Percentiles rank a stretch among this genome's conserved stretches.
phyloP scores from a whole-genome alignment of 257 asterid genomes.

The Lycium barbarum region DNA sequence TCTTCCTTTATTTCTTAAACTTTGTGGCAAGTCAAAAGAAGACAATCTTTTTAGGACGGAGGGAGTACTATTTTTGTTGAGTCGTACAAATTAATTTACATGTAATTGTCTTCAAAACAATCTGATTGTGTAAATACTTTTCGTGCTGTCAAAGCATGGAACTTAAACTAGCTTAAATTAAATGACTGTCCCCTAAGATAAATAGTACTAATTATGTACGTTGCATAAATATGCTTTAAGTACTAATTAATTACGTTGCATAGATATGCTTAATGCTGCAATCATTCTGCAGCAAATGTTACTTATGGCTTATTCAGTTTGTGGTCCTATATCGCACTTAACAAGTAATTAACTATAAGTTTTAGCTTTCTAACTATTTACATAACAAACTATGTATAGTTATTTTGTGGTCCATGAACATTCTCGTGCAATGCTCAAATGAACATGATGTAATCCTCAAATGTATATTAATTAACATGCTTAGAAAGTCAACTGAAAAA shows the following conservation, averaged over 20 bases:
- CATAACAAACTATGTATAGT: not conserved
- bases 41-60: too few species aligned
- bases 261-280: conserved; percentile 37
- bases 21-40: too few species aligned
- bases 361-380: conserved; percentile 5
- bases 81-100: not conserved
- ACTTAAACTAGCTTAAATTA: not conserved
- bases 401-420: conserved; percentile 25
- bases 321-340: conserved; percentile 35
- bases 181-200: not conserved
- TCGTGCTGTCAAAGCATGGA: too few species aligned
- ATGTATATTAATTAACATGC: not conserved
- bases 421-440: conserved; percentile 9
- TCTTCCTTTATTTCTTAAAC: too few species aligned
- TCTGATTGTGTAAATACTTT: too few species aligned
- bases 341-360: not conserved
- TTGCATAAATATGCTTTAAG: conserved; percentile 1
- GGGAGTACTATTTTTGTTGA: too few species aligned
- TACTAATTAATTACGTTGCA: not conserved
- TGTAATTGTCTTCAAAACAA: not conserved
- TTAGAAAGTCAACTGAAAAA: not conserved
- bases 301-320: conserved; percentile 43
- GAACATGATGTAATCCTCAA: not conserved
- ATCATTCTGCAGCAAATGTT: conserved; percentile 54
- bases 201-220: not conserved